A percentile compares a stretch with the other conserved stretches of the same genome.
These are phyloP conservation scores for Talaromyces sp. DNA, from an alignment of 2,329 filamentous ascomycete genomes.

Conservation along the genomic window DNA sequence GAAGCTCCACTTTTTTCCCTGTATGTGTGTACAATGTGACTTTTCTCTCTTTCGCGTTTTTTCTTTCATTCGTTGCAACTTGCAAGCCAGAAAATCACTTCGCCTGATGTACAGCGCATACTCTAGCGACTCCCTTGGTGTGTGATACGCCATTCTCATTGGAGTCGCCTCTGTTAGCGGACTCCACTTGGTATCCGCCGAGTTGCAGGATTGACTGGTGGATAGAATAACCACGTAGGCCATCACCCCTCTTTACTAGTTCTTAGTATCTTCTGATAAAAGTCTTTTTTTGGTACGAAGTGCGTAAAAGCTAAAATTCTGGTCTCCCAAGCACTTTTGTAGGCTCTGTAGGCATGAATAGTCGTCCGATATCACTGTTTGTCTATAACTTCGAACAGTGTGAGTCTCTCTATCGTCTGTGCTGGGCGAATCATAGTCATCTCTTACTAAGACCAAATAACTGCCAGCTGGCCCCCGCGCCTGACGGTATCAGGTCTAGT, in stretches of 20 bases:
- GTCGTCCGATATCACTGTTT: not conserved
- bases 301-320: not conserved
- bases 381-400: not conserved
- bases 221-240: constrained; percentile 15
- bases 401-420: not conserved
- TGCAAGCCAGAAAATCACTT: not conserved
- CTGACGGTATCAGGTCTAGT: not conserved
- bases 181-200: constrained; percentile 2
- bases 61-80: not conserved
- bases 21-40: not conserved
- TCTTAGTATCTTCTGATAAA: not conserved
- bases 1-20: constrained; percentile 7
- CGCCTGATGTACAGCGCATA: constrained; percentile 18
- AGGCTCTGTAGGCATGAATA: not conserved
- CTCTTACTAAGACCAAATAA: not conserved
- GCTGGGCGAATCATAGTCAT: not conserved
- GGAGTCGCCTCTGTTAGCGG: not conserved
- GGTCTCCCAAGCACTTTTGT: not conserved
- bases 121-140: not conserved
- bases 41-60: not conserved
- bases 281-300: not conserved
- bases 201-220: constrained; percentile 13
- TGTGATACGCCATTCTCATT: not conserved
- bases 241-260: constrained; percentile 7
- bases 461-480: constrained; percentile 4